These are phyloP conservation scores for Thamnidium elegans DNA, from an alignment of 192 early-diverging fungal species.

Conservation along the genomic window DNA sequence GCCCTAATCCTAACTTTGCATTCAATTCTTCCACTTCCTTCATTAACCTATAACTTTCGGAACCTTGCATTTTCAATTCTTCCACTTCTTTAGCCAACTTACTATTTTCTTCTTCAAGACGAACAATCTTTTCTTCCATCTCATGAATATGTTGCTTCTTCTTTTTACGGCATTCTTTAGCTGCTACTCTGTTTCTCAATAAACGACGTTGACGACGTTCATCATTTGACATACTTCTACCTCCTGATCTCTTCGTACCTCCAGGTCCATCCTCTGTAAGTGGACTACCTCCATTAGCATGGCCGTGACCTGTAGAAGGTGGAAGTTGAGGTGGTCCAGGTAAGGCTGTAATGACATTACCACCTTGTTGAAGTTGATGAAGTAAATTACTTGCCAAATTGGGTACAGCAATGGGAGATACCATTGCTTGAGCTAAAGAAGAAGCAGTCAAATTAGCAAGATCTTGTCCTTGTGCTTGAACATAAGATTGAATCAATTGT, in stretches of 20 bases:
- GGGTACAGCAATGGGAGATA: constrained; percentile 34
- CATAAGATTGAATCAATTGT: constrained; percentile 32
- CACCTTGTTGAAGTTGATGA: constrained; percentile 29
- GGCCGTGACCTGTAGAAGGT: not conserved
- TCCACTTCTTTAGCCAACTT: constrained; percentile 64
- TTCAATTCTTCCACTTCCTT: constrained; percentile 70
- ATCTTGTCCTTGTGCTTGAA: constrained; percentile 33
- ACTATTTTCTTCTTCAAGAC: constrained; percentile 63
- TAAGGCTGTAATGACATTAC: constrained; percentile 33
- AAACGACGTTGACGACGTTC: constrained; percentile 74
- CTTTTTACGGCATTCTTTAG: constrained; percentile 83
- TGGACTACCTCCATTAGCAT: constrained; percentile 12
- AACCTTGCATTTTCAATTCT: constrained; percentile 60
- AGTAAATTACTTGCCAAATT: not conserved
- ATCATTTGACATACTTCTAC: constrained; percentile 56
- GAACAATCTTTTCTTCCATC: constrained; percentile 61
- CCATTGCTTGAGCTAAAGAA: constrained; percentile 32
- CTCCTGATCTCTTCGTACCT: not conserved
- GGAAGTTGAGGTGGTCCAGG: constrained; percentile 28
- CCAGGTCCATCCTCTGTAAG: constrained; percentile 3
- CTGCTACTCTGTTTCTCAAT: constrained; percentile 74
- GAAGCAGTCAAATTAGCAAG: constrained; percentile 28
- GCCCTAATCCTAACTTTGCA: constrained; percentile 59
- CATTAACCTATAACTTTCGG: constrained; percentile 55
- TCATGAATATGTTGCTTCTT: constrained; percentile 77